phyloP scores from a whole-genome alignment of 441 rosid genomes.

The Pelargonium fulgidum region DNA sequence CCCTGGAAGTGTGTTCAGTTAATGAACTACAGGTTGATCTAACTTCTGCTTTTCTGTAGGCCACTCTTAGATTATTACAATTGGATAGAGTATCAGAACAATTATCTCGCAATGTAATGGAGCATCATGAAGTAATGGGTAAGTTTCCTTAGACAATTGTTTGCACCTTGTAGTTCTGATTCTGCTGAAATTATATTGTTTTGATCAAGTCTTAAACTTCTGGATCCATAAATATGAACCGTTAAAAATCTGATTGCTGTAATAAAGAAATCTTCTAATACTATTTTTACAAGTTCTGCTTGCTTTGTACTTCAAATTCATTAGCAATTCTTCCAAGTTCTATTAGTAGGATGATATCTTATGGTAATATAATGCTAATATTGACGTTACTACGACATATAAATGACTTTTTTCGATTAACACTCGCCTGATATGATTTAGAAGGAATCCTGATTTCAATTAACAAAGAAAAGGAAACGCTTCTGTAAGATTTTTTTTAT shows the following conservation, averaged over 20 bases:
- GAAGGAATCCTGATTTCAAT: not conserved
- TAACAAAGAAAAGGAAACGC: not conserved
- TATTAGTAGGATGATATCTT: not conserved
- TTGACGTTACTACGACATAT: no score
- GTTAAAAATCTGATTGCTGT: not conserved
- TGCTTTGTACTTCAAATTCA: not conserved
- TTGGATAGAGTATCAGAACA: slow-evolving; percentile 77
- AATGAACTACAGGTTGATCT: slow-evolving; percentile 1
- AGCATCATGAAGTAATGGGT: slow-evolving; percentile 99
- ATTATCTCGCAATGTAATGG: slow-evolving; percentile 79
- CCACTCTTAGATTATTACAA: slow-evolving; percentile 74
- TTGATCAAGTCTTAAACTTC: not conserved
- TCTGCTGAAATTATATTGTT: slow-evolving; percentile 3
- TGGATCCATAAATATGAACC: slow-evolving; percentile 3
- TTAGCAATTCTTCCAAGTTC: not conserved
- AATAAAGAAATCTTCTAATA: not conserved
- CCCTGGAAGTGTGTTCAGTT: not conserved
- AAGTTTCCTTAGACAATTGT: slow-evolving; percentile 26
- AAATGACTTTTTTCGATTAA: no score
- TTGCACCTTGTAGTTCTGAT: not conserved
- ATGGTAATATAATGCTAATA: not conserved
- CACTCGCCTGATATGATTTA: not conserved
- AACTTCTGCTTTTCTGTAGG: slow-evolving; percentile 46
- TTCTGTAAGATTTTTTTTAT: not conserved
- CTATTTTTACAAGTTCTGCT: not conserved